Evolutionary conservation across 306 rosid species (phyloP).

Genomic region (Medicago ruthenica): DNA sequence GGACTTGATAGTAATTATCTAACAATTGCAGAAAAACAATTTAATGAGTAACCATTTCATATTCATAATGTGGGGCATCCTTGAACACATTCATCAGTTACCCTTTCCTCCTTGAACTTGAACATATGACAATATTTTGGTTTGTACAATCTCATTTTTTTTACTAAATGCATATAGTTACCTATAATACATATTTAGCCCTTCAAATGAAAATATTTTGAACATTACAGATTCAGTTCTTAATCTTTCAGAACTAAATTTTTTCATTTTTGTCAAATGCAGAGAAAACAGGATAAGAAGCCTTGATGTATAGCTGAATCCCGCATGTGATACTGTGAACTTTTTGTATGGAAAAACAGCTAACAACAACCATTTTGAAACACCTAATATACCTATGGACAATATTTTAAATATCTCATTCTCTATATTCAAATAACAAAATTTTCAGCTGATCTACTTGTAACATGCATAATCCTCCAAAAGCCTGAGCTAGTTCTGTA

Average conservation of each 20-base stretch:
- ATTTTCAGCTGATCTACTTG: not conserved
- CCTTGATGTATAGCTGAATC: not conserved
- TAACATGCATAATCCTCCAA: not conserved
- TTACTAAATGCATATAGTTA: not conserved
- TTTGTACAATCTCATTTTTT: not conserved
- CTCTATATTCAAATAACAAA: not conserved
- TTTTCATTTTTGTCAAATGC: too few relatives aligned
- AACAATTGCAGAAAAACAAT: not conserved
- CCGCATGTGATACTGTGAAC: not conserved
- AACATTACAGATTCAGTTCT: not conserved
- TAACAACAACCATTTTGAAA: slow-evolving; percentile 17
- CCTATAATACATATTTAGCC: not conserved
- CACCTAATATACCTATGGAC: too few relatives aligned
- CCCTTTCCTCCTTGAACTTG: not conserved
- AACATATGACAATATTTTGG: not conserved
- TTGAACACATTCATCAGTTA: not conserved
- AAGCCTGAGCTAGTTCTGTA: slow-evolving; percentile 28
- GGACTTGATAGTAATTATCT: not conserved
- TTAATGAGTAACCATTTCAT: too few relatives aligned
- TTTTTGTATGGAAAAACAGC: slow-evolving; percentile 6
- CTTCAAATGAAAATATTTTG: not conserved
- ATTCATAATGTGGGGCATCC: not conserved
- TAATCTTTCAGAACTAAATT: not conserved
- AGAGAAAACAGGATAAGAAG: not conserved
- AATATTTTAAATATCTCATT: not conserved